These are phyloP conservation scores for Mycena rosella DNA, from an alignment of 768 basidiomycete genomes.

Conservation along the genomic window DNA sequence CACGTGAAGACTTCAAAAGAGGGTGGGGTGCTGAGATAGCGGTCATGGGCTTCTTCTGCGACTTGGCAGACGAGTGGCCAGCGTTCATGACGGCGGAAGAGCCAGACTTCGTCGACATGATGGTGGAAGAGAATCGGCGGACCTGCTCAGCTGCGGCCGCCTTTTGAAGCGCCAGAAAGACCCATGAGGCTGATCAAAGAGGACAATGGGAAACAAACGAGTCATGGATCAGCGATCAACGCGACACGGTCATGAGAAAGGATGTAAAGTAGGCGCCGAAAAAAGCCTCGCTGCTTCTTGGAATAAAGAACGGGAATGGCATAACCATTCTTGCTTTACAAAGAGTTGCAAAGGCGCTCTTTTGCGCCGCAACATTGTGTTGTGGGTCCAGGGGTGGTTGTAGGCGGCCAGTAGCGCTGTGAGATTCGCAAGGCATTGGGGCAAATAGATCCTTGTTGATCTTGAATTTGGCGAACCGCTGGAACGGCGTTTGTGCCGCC, in stretches of 20 bases:
- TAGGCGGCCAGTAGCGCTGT: no score
- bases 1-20: conserved; percentile 37
- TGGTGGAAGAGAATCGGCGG: background rate
- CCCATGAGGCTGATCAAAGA: conserved; percentile 20
- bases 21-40: conserved; percentile 27
- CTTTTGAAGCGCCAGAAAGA: background rate
- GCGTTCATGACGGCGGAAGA: conserved; percentile 24
- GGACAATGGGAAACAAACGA: conserved; percentile 33
- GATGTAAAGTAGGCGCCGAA: no score
- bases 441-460: no score
- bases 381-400: no score
- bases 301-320: no score
- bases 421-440: no score
- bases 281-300: no score
- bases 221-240: conserved; percentile 17
- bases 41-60: conserved; percentile 24
- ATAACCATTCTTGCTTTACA: no score
- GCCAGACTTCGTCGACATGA: conserved; percentile 24
- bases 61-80: conserved; percentile 19
- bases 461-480: no score
- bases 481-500: no score
- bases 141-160: background rate
- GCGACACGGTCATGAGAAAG: conserved; percentile 9
- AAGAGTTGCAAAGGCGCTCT: no score
- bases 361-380: no score